phyloP scores from a whole-genome alignment of 768 basidiomycete species.

The Leccinum obscurum region DNA sequence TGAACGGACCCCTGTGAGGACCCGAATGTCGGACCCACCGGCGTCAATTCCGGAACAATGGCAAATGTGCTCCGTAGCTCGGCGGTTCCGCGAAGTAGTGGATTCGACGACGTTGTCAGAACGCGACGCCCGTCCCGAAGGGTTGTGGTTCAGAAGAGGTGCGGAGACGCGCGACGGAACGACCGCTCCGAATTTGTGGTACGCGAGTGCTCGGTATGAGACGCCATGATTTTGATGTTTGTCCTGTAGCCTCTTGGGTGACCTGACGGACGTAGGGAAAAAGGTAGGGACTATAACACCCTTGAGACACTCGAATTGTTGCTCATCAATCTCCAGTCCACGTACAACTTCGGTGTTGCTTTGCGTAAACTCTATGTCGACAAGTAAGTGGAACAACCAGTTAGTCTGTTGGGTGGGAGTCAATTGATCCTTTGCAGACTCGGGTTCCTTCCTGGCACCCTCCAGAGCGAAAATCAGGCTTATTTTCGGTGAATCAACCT shows the following conservation, averaged over 20 bases:
- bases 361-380: slow-evolving; percentile 68
- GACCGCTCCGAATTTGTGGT: slow-evolving; percentile 63
- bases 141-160: slow-evolving; percentile 42
- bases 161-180: slow-evolving; percentile 61
- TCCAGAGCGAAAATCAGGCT: slow-evolving; percentile 43
- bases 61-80: slow-evolving; percentile 60
- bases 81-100: slow-evolving; percentile 50
- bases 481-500: slow-evolving; percentile 57
- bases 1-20: slow-evolving; percentile 75
- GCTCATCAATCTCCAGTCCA: slow-evolving; percentile 46
- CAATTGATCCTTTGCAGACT: slow-evolving; percentile 42
- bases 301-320: not conserved
- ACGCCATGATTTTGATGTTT: not conserved
- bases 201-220: slow-evolving; percentile 21
- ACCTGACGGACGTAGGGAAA: slow-evolving; percentile 52
- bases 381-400: slow-evolving; percentile 39
- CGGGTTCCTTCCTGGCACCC: slow-evolving; percentile 57
- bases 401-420: not conserved
- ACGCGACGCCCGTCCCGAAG: slow-evolving; percentile 18
- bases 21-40: slow-evolving; percentile 60
- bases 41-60: slow-evolving; percentile 69
- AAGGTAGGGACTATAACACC: slow-evolving; percentile 41
- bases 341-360: slow-evolving; percentile 58
- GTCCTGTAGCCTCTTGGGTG: slow-evolving; percentile 58
- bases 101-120: slow-evolving; percentile 19